These are phyloP conservation scores for Simplicillium aogashimaense DNA, from an alignment of 2,329 filamentous ascomycete species.

Conservation along the genomic window DNA sequence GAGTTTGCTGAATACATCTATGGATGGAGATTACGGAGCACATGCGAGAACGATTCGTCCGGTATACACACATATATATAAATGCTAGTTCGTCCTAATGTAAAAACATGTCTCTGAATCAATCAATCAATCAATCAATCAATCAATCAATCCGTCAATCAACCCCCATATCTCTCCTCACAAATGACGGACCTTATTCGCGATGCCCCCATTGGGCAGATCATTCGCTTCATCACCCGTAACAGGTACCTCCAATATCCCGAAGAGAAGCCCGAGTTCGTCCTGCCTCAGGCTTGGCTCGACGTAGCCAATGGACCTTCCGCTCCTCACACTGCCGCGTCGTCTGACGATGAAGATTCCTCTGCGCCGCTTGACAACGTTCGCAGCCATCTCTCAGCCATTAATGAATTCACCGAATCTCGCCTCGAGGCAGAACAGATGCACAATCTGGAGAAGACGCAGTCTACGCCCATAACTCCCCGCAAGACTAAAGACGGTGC, in stretches of 20 bases:
- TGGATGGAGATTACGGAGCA: no score
- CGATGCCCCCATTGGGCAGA: slow-evolving; percentile 48
- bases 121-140: no score
- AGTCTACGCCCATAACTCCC: slow-evolving; percentile 38
- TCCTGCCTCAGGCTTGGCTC: slow-evolving; percentile 32
- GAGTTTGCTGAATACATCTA: no score
- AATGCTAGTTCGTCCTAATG: no score
- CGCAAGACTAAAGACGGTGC: slow-evolving; percentile 37
- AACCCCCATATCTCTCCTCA: no score
- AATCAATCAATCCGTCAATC: no score
- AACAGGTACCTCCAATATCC: slow-evolving; percentile 47
- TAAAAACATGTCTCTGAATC: no score
- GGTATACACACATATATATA: no score
- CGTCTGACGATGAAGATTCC: background rate
- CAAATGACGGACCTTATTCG: slow-evolving; percentile 28
- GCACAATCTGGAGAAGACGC: slow-evolving; percentile 27
- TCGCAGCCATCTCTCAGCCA: slow-evolving; percentile 2
- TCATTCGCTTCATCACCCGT: slow-evolving; percentile 42
- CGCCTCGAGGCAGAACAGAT: slow-evolving; percentile 25
- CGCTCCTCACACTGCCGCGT: slow-evolving; percentile 1
- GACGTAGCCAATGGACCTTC: slow-evolving; percentile 17
- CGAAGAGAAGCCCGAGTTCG: slow-evolving; percentile 47
- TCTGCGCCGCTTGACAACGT: background rate
- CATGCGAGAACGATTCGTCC: no score
- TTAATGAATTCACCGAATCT: slow-evolving; percentile 19